These are phyloP conservation scores for Malania oleifera DNA, from an alignment of 164 flowering plant species.

Conservation along the genomic window DNA sequence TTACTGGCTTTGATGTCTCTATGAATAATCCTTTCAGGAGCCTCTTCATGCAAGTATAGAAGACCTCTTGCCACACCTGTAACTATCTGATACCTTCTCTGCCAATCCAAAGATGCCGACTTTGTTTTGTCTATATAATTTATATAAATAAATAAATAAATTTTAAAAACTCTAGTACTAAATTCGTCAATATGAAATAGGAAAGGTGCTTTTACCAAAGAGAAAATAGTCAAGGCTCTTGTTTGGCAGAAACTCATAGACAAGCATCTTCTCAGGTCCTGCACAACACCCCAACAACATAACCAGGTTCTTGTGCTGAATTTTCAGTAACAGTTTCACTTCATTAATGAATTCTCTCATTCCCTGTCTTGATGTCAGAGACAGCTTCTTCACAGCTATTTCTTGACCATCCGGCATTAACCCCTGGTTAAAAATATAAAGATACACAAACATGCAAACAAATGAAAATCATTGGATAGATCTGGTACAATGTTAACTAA, in stretches of 20 bases:
- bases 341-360: slow-evolving; percentile 62
- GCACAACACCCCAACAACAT: slow-evolving; percentile 62
- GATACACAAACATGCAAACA: too few relatives aligned
- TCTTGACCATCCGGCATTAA: slow-evolving; percentile 63
- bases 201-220: slow-evolving; percentile 37
- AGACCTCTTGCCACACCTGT: slow-evolving; percentile 73
- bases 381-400: slow-evolving; percentile 72
- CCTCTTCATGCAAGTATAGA: slow-evolving; percentile 83
- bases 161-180: too few relatives aligned
- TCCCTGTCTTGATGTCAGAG: slow-evolving; percentile 61
- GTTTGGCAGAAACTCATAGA: slow-evolving; percentile 71
- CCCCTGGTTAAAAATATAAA: too few relatives aligned
- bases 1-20: slow-evolving; percentile 91
- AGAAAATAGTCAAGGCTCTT: slow-evolving; percentile 68
- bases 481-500: too few relatives aligned
- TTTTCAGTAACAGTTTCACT: slow-evolving; percentile 53
- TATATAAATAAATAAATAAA: too few relatives aligned
- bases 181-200: too few relatives aligned
- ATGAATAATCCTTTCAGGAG: slow-evolving; percentile 74
- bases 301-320: slow-evolving; percentile 74
- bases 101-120: slow-evolving; percentile 56
- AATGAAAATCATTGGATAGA: too few relatives aligned
- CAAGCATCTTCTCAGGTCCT: slow-evolving; percentile 75
- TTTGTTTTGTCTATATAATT: slow-evolving; percentile 34
- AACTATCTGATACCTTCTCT: slow-evolving; percentile 44